Evolutionary conservation across 176 grass and related monocot genomes (phyloP), one percentile per base, ranked within the genome.

Genomic region (Phyllostachys edulis): DNA sequence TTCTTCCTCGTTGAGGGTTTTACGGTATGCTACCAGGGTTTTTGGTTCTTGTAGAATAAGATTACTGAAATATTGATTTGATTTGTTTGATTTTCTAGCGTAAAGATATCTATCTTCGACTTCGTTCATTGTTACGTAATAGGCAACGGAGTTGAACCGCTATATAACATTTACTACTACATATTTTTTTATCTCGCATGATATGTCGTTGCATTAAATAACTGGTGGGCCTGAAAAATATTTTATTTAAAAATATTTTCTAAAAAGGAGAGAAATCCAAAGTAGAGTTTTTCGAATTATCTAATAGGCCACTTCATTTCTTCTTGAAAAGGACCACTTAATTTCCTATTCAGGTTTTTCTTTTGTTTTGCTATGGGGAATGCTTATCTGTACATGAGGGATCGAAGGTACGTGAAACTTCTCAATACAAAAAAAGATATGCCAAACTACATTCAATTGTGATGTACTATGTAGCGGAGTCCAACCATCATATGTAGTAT

Each of bases 31-130:
- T 29, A 29, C 29, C 1, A 29, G 1, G 1, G 4, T 1, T 17
- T 65, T 16, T 0, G 61, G 0, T 1, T 62, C 0, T 63, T 29
- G 0, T 0, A 2, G 3, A 15, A 5, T 36, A 65, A 36, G 1
- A 3, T 8, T 17, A 1, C 15, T 17, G 17, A 18, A 17, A 37
- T 0, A 18, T 17, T 66, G 15, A 37, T 18, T 66, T 18, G 7
- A 18, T 29, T 3, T 10, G 4, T 27, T 62, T 62, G 0, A 27
- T 62, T 14, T 36, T 34, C 10, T 6, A 11, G 5, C 0, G 1
- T 14, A 60, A 60, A 24, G 9, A 59, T 23, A 7, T n/a, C 7
- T 11, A 23, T 63, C 24, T 63, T 13, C 1, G 4, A 13, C 12
- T 29, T 63, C 0, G 0, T 32, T 29, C 10, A 63, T 63, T 14